Conservation (phyloP, 306 rosid genomes). For the Inga oerstediana region DNA sequence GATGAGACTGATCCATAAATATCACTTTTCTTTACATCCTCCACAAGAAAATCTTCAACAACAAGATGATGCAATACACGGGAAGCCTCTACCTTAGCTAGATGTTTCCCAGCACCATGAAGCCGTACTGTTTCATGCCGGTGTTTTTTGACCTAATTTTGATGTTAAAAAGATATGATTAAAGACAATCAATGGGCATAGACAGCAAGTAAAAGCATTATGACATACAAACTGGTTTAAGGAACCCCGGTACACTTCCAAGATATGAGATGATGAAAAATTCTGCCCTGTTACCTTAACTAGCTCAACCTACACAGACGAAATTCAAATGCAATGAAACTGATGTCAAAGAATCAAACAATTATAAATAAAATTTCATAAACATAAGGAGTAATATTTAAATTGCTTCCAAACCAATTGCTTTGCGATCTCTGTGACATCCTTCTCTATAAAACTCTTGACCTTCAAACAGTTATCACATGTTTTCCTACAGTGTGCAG, state of each 20-base stretch:
- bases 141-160: constrained; percentile 79
- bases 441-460: constrained; percentile 73
- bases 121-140: constrained; percentile 70
- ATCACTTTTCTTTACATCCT: constrained; percentile 95
- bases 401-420: constrained; percentile 75
- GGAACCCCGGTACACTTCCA: constrained; percentile 95
- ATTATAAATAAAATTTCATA: constrained; percentile 21
- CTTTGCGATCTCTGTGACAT: constrained; percentile 80
- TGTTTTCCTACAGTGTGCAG: constrained; percentile 81
- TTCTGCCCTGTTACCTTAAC: constrained; percentile 77
- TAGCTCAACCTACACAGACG: constrained; percentile 72
- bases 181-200: constrained; percentile 18
- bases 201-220: constrained; percentile 29
- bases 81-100: constrained; percentile 90
- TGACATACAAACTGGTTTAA: constrained; percentile 78
- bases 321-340: constrained; percentile 34
- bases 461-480: constrained; percentile 89
- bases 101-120: constrained; percentile 92
- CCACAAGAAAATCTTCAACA: constrained; percentile 68
- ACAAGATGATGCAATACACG: constrained; percentile 92
- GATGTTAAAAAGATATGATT: constrained; percentile 25
- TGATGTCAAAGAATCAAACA: constrained; percentile 24
- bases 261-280: constrained; percentile 82
- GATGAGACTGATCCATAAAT: constrained; percentile 91
- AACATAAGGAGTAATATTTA: constrained; percentile 11